A percentile compares a stretch with the other conserved stretches of the same genome.
phyloP scores from a whole-genome alignment of 1,284 basidiomycete species.

The Cystobasidium slooffiae region DNA sequence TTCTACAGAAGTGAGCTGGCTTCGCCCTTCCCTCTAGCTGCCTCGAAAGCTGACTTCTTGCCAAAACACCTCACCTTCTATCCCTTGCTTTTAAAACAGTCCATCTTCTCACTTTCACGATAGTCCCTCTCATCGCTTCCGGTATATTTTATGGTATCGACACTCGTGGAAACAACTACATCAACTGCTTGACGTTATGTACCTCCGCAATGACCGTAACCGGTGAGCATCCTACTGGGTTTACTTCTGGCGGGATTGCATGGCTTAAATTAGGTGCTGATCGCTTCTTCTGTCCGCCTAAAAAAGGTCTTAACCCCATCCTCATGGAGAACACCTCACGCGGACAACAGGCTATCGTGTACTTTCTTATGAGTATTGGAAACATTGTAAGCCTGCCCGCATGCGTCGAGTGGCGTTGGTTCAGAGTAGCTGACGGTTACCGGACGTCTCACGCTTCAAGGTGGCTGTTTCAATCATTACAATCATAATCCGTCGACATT shows the following conservation, averaged over 20 bases:
- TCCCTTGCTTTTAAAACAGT: constrained; percentile 48
- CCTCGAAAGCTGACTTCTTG: not conserved
- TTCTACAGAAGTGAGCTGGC: constrained; percentile 36
- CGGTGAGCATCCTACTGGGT: constrained; percentile 42
- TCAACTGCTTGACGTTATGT: constrained; percentile 53
- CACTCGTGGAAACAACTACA: constrained; percentile 49
- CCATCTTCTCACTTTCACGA: constrained; percentile 57
- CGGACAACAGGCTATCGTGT: constrained; percentile 52
- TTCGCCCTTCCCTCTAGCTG: not conserved
- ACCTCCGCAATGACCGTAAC: constrained; percentile 57
- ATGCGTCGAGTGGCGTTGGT: too few relatives aligned
- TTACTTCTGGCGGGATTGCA: not conserved
- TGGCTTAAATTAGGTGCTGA: constrained; percentile 1
- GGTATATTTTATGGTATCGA: constrained; percentile 58
- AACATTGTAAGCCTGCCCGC: constrained; percentile 24
- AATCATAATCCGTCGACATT: constrained; percentile 58
- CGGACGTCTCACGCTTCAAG: not conserved
- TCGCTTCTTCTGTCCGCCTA: not conserved
- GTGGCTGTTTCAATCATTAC: constrained; percentile 50
- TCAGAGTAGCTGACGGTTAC: not conserved
- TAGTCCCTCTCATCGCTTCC: constrained; percentile 55
- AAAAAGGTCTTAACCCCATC: constrained; percentile 49
- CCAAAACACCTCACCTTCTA: not conserved
- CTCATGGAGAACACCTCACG: constrained; percentile 46
- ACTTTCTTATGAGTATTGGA: constrained; percentile 44